Percentiles rank a stretch among this genome's conserved stretches.
Conservation (phyloP, 2,329 filamentous ascomycete species). For the Apiospora saccharicola region DNA sequence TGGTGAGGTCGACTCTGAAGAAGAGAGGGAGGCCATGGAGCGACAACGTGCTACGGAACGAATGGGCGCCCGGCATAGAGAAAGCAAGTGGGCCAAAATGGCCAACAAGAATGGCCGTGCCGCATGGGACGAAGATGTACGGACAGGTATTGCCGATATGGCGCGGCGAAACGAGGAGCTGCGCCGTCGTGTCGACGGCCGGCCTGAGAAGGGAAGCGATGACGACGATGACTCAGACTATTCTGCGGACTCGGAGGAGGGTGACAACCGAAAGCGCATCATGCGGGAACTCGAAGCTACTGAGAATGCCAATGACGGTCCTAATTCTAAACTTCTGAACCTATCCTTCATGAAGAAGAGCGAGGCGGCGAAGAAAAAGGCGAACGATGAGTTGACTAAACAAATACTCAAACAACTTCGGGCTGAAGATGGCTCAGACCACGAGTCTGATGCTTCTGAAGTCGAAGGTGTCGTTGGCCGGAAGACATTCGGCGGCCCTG, state of each 20-base stretch:
- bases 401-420: conserved; percentile 64
- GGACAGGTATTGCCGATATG: conserved; percentile 80
- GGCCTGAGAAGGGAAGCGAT: conserved; percentile 44
- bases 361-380: conserved; percentile 77
- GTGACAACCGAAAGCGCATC: conserved; percentile 55
- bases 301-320: conserved; percentile 57
- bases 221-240: conserved; percentile 59
- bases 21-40: conserved; percentile 70
- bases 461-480: conserved; percentile 72
- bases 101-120: conserved; percentile 80
- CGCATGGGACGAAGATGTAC: conserved; percentile 88
- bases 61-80: conserved; percentile 84
- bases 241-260: conserved; percentile 64
- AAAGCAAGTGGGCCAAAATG: conserved; percentile 92
- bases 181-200: conserved; percentile 79
- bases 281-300: conserved; percentile 57
- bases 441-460: conserved; percentile 55
- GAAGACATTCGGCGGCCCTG: conserved; percentile 67
- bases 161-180: conserved; percentile 84
- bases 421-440: conserved; percentile 72
- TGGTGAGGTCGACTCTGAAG: conserved; percentile 69
- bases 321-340: conserved; percentile 73
- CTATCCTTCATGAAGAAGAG: conserved; percentile 97
- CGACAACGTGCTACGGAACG: conserved; percentile 82
- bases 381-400: conserved; percentile 79